Evolutionary conservation across 2,329 filamentous ascomycete species (phyloP), one percentile per base, ranked within the genome.

Genomic region (Tolypocladium cylindrosporum): DNA sequence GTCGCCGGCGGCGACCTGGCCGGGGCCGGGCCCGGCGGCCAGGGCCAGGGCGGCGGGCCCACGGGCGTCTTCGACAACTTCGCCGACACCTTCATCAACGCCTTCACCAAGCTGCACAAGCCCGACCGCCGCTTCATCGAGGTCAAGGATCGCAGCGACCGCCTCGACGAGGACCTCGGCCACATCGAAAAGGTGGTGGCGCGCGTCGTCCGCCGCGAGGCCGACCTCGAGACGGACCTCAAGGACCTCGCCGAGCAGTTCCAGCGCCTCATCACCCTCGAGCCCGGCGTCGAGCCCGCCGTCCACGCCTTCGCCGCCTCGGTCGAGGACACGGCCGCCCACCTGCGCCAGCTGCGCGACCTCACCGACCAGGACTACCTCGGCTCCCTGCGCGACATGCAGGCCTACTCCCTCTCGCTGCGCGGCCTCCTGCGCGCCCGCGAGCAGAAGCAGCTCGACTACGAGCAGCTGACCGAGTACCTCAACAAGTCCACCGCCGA

Each of bases 361-460:
- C 83, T 91, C 67, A 97, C 93, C 0, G 94, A 99, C 69, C 91
- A 96, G 67, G 91, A 97, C 72, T 99, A 99, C 70, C 84, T 99
- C 1, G 90, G 91, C 64, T 93, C 88, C 57, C 79, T 99, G 56
- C 86, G 91, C 55, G 94, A 99, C 74, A 96, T 97, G 92, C 90
- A 95, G 66, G 88, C 91, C 34, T 99, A 97, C 74, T 93, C 91
- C 63, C 77, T 83, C n/a, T 88, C 91, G 0, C 78, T 97, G 53
- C 96, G 96, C 73, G 81, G 85, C 31, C 85, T 99, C 6, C 85
- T 99, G 62, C 96, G 96, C 72, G 90, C 90, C 1, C 87, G 94
- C 41, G 94, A 99, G 76, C 91, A 95, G 76, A 99, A 99, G 71
- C 94, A 99, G 72, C 87, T 99, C 59, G 94, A 99, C 75, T 96